A percentile compares a stretch with the other conserved stretches of the same genome.
phyloP scores from a whole-genome alignment of 2,329 filamentous ascomycete genomes.

The Parastagonospora avenae region DNA sequence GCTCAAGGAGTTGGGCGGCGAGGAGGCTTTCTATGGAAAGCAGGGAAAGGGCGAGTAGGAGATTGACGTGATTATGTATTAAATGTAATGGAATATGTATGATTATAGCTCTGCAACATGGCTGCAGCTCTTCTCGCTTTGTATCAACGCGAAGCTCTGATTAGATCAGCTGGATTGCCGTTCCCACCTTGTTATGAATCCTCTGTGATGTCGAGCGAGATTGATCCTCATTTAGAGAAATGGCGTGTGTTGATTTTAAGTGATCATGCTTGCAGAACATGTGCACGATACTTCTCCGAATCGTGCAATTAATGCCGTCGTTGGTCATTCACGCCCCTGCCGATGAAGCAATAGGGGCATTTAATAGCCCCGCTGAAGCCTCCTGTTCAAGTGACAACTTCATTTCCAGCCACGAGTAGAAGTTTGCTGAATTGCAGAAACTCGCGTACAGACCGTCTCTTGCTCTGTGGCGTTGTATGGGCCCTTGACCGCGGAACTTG shows the following conservation, averaged over 20 bases:
- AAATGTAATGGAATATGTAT: not conserved
- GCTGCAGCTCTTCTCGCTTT: no score
- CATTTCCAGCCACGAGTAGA: conserved; percentile 51
- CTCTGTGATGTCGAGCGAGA: no score
- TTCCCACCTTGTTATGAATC: no score
- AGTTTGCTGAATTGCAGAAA: conserved; percentile 47
- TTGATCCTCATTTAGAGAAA: no score
- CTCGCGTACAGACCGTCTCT: conserved; percentile 45
- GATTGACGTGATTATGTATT: not conserved
- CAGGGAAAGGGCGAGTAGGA: conserved; percentile 49
- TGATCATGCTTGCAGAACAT: no score
- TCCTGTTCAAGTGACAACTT: conserved; percentile 49
- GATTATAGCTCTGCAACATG: not conserved
- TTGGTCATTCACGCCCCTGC: no score
- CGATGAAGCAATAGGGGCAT: conserved; percentile 2
- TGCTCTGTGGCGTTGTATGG: conserved; percentile 44
- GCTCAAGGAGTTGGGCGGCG: conserved; percentile 52
- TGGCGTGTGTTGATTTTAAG: no score
- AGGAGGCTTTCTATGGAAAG: conserved; percentile 52
- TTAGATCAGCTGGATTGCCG: no score
- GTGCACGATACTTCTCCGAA: no score
- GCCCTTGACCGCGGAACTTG: conserved; percentile 45
- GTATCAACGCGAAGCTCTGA: no score
- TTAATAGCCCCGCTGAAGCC: conserved; percentile 45
- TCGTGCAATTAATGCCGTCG: not conserved